Percentiles rank a stretch among this genome's conserved stretches.
These are phyloP conservation scores for Cymbopogon citratus DNA, from an alignment of 176 grass and related monocot genomes.

Conservation along the genomic window DNA sequence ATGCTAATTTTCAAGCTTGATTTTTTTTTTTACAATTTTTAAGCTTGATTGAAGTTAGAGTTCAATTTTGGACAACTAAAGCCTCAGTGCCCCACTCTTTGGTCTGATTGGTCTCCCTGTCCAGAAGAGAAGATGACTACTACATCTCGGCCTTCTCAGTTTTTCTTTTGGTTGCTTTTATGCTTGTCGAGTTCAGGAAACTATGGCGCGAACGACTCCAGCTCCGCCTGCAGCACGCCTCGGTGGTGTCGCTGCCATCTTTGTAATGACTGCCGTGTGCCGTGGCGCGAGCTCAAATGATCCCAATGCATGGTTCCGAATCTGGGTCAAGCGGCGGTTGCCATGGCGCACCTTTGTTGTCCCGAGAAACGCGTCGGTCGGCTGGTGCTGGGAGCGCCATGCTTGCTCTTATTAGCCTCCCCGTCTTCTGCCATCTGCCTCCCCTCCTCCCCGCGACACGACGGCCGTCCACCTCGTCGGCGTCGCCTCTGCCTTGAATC, in stretches of 20 bases:
- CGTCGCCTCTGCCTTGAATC: constrained; percentile 4
- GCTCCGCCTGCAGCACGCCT: neutral
- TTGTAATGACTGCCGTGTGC: too few species aligned
- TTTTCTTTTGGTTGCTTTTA: too few species aligned
- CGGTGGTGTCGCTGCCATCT: neutral
- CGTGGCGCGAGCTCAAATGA: too few species aligned
- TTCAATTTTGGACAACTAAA: too few species aligned
- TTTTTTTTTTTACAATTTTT: too few species aligned
- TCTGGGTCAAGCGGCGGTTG: neutral
- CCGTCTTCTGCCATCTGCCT: neutral
- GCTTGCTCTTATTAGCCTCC: neutral
- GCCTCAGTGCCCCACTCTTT: too few species aligned
- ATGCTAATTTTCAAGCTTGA: too few species aligned
- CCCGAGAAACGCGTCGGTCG: constrained; percentile 17
- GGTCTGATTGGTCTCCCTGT: too few species aligned
- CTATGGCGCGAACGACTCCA: neutral
- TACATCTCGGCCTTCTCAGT: too few species aligned
- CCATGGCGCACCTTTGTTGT: neutral
- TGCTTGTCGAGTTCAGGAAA: too few species aligned
- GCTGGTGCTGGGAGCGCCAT: neutral
- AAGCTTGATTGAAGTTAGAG: too few species aligned
- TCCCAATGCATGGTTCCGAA: neutral
- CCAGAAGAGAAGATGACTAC: too few species aligned
- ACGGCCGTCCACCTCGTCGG: neutral
- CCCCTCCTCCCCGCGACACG: neutral